Base-by-base conservation (phyloP, 176 grass and related monocot genomes). In the Themeda triandra region DNA sequence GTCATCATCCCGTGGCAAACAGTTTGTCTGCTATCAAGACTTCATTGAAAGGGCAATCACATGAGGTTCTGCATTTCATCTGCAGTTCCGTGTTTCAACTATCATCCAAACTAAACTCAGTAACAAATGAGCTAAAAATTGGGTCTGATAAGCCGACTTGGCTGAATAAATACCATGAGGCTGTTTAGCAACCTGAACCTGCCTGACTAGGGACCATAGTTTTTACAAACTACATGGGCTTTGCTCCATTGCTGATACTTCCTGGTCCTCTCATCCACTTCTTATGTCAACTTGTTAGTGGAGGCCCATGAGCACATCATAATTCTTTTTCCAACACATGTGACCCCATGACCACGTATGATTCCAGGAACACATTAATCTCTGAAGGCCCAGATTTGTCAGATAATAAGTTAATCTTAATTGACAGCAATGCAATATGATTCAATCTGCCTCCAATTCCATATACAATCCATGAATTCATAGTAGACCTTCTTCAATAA, bases 321-420 rank as follows among this genome's bases (percentile, higher is more conserved):
- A 71, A 73, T 88, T 82, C 28, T 84, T 86, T 53, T 90, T 48
- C 33, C 41, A 56, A 53, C 25, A 58, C 8, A 63, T 30, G 37
- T 45, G 51, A 83, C 89, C 84, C 89, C 84, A 87, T 82, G 48
- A 86, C 84, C 58, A 94, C 11, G 60, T 88, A 87, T 59, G 69
- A 41, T 88, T 81, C 30, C 24, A 89, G 27, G 66, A 92, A 81
- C 17, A 75, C 88, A 82, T 83, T 80, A 33, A 73, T 49, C 79
- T 80, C 41, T 24, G 83, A 39, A 51, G 15, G 18, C 42, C 39
- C 66, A 70, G 21, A 30, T 69, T 45, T 77, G 21, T 3, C 4
- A 13, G 29, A 30, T 29, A 24, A 31, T 13, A 58, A 6, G 2
- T 33, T 5, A 21, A 14, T 13, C 4, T 28, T 27, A 87, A 46